Conservation (phyloP, 2,329 filamentous ascomycete species). For the Rhynchosporium graminicola region DNA sequence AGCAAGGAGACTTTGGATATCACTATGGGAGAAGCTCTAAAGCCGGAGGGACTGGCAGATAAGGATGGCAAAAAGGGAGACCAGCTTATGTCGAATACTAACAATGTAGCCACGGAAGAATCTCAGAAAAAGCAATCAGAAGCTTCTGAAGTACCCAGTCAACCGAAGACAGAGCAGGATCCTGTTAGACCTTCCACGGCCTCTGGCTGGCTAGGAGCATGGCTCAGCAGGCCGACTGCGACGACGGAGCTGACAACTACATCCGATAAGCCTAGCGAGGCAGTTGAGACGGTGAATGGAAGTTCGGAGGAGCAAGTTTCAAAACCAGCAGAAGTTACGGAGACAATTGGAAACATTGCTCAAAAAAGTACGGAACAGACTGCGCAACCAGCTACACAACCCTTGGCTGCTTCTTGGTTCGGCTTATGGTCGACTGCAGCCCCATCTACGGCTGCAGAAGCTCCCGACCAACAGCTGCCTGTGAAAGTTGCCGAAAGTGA, state of each 20-base stretch:
- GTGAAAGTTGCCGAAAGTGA: slow-evolving; percentile 26
- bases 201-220: slow-evolving; percentile 57
- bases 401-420: slow-evolving; percentile 36
- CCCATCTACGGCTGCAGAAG: slow-evolving; percentile 30
- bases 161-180: slow-evolving; percentile 7
- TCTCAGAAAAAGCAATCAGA: background rate
- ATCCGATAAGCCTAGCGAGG: slow-evolving; percentile 12
- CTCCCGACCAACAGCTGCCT: slow-evolving; percentile 32
- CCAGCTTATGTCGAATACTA: background rate
- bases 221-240: slow-evolving; percentile 46
- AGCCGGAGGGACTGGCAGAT: slow-evolving; percentile 19
- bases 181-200: slow-evolving; percentile 38
- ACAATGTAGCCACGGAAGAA: slow-evolving; percentile 13
- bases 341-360: background rate
- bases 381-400: slow-evolving; percentile 14
- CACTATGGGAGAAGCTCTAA: slow-evolving; percentile 34
- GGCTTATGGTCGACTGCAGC: slow-evolving; percentile 36
- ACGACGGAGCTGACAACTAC: slow-evolving; percentile 18
- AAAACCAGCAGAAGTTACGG: background rate
- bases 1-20: slow-evolving; percentile 40
- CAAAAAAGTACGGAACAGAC: background rate
- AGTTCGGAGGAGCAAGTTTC: slow-evolving; percentile 16
- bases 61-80: slow-evolving; percentile 14
- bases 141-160: background rate
- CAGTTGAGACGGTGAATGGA: slow-evolving; percentile 13